Base-by-base conservation (phyloP, 164 flowering plant species). In the Berberis vulgaris region DNA sequence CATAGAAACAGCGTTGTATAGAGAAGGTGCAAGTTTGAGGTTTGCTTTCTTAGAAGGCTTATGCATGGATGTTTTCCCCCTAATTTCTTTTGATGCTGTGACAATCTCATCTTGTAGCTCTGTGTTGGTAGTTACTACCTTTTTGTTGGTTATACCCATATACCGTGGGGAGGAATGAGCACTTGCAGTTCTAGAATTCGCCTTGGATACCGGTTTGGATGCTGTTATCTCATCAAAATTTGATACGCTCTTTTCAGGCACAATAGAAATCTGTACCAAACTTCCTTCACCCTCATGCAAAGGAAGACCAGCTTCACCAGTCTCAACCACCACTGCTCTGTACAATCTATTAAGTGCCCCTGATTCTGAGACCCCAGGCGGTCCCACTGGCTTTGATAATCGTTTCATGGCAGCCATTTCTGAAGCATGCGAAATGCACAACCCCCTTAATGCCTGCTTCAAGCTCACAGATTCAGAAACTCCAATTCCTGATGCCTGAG, bases 351-450 rank as follows among this genome's bases (percentile, higher is more conserved):
- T 80, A 39, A 81, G 78, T 50, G 81, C 72, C 65, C 84, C 89
- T n/a, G 78, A 80, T 66, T 91, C 91, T 3, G 86, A 80, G 6
- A 41, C 45, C 61, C 80, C 65, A 50, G 86, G 65, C 7, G 69
- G 72, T 43, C 79, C 76, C n/a, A 69, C 60, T 62, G 85, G 77
- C 65, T 79, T 89, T 45, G 88, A 73, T 59, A 77, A 63, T 64
- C 86, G 76, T 74, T 83, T 93, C 76, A 78, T 74, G 39, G 96
- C 91, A 78, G 98, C 98, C 92, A 90, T 81, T 58, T 93, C 97
- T 7, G 97, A 83, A 49, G 97, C 97, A 75, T 90, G 98, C 58
- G 97, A 85, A 49, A 93, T 84, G 83, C 87, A 85, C 68, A 88
- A 65, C 49, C 97, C 97, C 72, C 97, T 81, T 38, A 93, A 64